Evolutionary conservation across 768 basidiomycete genomes (phyloP).

Genomic region (Neoboletus magnificus): DNA sequence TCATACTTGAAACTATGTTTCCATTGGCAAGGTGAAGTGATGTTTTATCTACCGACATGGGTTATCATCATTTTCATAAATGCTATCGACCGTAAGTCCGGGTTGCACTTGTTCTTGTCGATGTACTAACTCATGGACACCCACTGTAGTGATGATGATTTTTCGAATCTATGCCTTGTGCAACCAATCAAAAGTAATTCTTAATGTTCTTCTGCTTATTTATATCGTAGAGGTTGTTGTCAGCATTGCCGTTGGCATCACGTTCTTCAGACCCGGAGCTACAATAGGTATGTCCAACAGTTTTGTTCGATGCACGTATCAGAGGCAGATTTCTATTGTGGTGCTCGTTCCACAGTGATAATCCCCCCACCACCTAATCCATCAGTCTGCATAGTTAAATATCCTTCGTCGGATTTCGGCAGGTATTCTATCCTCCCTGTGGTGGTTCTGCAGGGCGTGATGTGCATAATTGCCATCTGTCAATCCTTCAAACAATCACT

Average conservation of each 20-base stretch:
- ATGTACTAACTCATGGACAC: not conserved
- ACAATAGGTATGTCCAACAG: no score
- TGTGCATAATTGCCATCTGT: conserved; percentile 5
- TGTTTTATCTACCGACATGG: not conserved
- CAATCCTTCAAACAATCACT: not conserved
- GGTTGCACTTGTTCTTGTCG: no score
- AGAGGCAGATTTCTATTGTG: no score
- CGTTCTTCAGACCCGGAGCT: no score
- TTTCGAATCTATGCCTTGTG: not conserved
- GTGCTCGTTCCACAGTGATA: not conserved
- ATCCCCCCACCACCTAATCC: not conserved
- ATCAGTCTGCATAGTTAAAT: not conserved
- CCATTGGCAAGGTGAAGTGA: not conserved
- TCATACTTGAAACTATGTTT: not conserved
- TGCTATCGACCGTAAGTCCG: conserved; percentile 1
- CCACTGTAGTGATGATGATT: conserved; percentile 7
- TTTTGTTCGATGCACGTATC: no score
- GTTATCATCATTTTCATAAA: not conserved
- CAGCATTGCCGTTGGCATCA: no score
- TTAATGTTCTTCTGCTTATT: not conserved
- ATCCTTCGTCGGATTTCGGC: not conserved
- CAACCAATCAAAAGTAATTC: not conserved
- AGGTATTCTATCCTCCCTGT: conserved; percentile 2
- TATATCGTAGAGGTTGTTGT: not conserved
- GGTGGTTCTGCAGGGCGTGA: not conserved